Conservation (phyloP, 306 rosid species). For the Malus orientalis region DNA sequence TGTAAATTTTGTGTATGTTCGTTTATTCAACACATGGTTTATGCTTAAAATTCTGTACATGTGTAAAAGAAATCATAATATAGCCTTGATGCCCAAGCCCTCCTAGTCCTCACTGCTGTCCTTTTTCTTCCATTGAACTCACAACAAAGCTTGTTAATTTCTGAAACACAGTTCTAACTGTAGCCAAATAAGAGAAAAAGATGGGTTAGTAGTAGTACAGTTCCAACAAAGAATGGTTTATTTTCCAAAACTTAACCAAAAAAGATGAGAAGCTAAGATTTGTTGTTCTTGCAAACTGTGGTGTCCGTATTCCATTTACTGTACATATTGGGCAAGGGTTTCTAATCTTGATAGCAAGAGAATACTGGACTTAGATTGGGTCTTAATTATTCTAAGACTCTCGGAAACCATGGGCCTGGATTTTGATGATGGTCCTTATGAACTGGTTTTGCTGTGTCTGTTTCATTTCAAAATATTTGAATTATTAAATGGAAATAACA, state of each 20-base stretch:
- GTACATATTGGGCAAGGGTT: background rate
- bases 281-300: background rate
- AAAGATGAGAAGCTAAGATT: background rate
- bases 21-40: background rate
- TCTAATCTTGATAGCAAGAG: background rate
- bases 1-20: background rate
- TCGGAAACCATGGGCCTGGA: background rate
- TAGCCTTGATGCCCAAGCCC: background rate
- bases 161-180: background rate
- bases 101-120: background rate
- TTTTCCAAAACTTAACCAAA: background rate
- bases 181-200: background rate
- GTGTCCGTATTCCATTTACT: background rate
- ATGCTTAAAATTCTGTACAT: background rate
- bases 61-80: background rate
- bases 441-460: background rate
- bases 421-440: background rate
- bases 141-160: background rate
- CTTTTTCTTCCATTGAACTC: background rate
- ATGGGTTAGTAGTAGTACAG: background rate
- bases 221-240: background rate
- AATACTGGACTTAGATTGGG: background rate
- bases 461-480: background rate
- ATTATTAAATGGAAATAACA: background rate
- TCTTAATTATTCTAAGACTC: background rate